Conservation (phyloP, 305 asterid genomes). For the Fraxinus paxiana region DNA sequence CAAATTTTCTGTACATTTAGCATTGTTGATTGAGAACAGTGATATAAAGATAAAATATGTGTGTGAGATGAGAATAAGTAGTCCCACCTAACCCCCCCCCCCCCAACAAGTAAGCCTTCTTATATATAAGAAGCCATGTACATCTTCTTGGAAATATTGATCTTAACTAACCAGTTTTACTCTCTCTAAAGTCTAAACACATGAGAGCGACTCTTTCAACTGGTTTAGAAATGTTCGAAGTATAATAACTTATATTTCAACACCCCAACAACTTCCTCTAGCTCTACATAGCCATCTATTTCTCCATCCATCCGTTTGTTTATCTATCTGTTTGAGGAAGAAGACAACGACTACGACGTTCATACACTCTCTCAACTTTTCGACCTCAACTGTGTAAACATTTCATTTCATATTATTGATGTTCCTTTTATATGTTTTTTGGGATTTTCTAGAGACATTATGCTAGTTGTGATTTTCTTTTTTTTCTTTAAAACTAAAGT, state of each 20-base stretch:
- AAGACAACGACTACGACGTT: background rate
- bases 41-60: no score
- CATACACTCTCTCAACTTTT: background rate
- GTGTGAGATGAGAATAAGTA: background rate
- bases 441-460: background rate
- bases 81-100: no score
- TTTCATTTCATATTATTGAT: background rate
- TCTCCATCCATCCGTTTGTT: background rate
- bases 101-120: no score
- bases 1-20: no score
- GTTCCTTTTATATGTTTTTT: background rate
- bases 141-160: background rate
- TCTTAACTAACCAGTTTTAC: background rate
- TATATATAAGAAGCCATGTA: constrained; percentile 17
- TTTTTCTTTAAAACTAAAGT: background rate
- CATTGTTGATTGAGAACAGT: background rate
- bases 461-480: background rate
- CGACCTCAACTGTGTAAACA: background rate
- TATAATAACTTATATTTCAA: background rate
- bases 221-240: background rate
- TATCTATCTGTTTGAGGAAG: background rate
- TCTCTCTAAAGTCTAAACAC: background rate
- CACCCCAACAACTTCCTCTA: background rate
- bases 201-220: background rate
- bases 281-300: background rate